Conservation (phyloP, 805 yeast genomes). For the Maudiozyma bulderi region DNA sequence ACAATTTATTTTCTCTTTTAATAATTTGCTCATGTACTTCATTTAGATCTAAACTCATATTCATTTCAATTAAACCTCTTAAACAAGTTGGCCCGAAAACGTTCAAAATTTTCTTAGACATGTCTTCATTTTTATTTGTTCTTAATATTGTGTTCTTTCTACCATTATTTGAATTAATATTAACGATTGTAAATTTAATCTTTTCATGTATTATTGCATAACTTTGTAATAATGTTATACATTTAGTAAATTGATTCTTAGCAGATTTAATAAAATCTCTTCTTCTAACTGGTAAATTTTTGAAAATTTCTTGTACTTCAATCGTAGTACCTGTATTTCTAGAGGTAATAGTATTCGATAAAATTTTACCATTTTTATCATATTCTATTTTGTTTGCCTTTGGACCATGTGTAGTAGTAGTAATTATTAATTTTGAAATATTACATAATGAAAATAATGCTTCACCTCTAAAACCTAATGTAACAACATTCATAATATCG, state of each 20-base stretch:
- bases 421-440: conserved; percentile 38
- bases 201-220: conserved; percentile 54
- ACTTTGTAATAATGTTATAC: conserved; percentile 52
- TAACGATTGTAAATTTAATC: conserved; percentile 52
- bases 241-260: conserved; percentile 63
- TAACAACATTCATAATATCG: conserved; percentile 40
- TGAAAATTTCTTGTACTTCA: conserved; percentile 48
- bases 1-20: conserved; percentile 4
- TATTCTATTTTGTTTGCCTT: conserved; percentile 48
- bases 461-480: conserved; percentile 76
- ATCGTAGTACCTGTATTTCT: conserved; percentile 67
- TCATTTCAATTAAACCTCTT: conserved; percentile 46
- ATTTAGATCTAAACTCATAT: conserved; percentile 33
- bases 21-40: conserved; percentile 16
- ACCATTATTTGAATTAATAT: conserved; percentile 34
- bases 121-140: conserved; percentile 41
- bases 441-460: conserved; percentile 66
- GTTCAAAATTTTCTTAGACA: conserved; percentile 51
- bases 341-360: conserved; percentile 32
- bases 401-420: conserved; percentile 49
- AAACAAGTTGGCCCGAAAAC: conserved; percentile 64
- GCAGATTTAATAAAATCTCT: conserved; percentile 59
- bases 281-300: conserved; percentile 69
- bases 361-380: conserved; percentile 45
- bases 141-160: conserved; percentile 48